Evolutionary conservation across 768 basidiomycete species (phyloP), one percentile per base, ranked within the genome.

Genomic region (Megacollybia marginata): DNA sequence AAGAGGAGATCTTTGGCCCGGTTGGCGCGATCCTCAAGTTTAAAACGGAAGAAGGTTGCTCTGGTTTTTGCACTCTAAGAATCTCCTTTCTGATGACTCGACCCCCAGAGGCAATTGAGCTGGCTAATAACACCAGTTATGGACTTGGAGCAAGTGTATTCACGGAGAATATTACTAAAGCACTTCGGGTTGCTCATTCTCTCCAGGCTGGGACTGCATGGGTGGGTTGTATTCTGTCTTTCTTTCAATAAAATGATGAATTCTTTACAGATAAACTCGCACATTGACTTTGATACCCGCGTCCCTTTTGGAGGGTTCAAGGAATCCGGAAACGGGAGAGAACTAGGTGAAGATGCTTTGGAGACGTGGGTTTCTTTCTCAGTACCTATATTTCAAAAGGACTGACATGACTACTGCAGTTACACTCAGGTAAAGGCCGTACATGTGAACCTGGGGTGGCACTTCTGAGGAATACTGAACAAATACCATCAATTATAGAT

Each of bases 1-100:
- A 28, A 28, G 82, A 83, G 54, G 79, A 89, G 61, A 86, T 88
- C 52, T 88, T 89, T 56, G 87, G 87, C 9, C 87, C 88, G 23
- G 86, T 89, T 40, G 76, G 78, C 49, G 83, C 80, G 32, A 65
- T 91, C 32, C 69, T 79, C 66, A 84, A 83, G 58, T 91, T 92
- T 71, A 74, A 76, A 55, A 68, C 71, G 20, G 79, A 80, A 57
- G 73, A 72, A 28, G 64, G 65, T 60, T 28, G 6, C 23, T 28
- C n/a, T 28, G 23, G 2, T 28, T 3, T 28, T 28, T 6, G 23
- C n/a, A n/a, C n/a, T n/a, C n/a, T n/a, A n/a, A n/a, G n/a, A n/a
- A n/a, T n/a, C n/a, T n/a, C n/a, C n/a, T 28, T n/a, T 28, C 23
- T 28, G 23, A 28, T 3, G 23, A 3, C 6, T 28, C 6, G 23